These are phyloP conservation scores for Phialemoniopsis sp. DNA, from an alignment of 2,329 filamentous ascomycete species.

Conservation along the genomic window DNA sequence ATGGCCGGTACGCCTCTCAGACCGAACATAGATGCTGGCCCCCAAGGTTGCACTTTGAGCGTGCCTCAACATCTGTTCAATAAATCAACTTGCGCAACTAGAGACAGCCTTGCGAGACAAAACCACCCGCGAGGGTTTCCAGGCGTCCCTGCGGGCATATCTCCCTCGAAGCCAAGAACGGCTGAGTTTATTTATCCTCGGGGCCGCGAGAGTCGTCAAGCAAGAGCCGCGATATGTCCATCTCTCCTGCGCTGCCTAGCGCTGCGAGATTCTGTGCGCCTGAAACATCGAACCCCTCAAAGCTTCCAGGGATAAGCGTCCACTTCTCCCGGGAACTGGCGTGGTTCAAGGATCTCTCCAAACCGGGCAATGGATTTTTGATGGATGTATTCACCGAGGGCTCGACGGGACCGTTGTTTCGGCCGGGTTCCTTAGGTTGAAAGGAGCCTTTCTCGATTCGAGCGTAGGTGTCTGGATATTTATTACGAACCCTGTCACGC, in stretches of 20 bases:
- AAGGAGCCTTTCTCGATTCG: slow-evolving; percentile 51
- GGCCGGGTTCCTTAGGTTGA: slow-evolving; percentile 35
- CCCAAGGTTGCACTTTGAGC: no score
- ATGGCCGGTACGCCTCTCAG: neutral
- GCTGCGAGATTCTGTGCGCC: slow-evolving; percentile 34
- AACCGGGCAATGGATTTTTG: slow-evolving; percentile 36
- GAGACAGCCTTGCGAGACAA: no score
- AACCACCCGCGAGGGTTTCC: no score
- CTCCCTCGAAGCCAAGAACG: no score
- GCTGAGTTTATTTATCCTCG: no score
- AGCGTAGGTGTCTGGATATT: slow-evolving; percentile 55
- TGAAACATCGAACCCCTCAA: slow-evolving; percentile 35
- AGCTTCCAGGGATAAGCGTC: slow-evolving; percentile 20
- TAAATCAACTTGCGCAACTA: no score
- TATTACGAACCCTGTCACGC: slow-evolving; percentile 60
- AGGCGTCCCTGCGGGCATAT: no score
- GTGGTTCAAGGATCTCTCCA: slow-evolving; percentile 35
- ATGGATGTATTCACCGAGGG: slow-evolving; percentile 47
- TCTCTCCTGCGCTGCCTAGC: slow-evolving; percentile 44
- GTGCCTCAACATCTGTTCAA: no score
- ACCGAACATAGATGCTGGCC: no score
- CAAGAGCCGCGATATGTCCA: slow-evolving; percentile 58
- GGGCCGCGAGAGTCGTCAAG: slow-evolving; percentile 43
- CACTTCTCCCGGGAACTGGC: slow-evolving; percentile 41
- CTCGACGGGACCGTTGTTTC: slow-evolving; percentile 42